Evolutionary conservation across 768 basidiomycete species (phyloP).

Genomic region (Leccinum subgranulosum): DNA sequence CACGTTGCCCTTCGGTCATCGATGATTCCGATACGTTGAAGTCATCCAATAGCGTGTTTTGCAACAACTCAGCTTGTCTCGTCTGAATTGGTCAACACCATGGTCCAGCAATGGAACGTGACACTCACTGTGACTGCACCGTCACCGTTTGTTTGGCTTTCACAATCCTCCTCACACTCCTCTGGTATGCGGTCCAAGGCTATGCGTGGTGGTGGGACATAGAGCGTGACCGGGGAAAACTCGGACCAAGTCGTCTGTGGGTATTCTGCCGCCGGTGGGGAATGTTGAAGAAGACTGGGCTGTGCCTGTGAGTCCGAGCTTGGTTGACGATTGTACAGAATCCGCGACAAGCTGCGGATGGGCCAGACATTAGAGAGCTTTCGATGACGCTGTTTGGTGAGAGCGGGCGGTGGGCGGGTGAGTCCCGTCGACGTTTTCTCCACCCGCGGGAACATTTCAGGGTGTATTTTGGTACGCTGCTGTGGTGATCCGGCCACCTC

Average conservation of each 20-base stretch:
- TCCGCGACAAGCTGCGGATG: conserved; percentile 17
- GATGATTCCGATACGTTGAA: background rate
- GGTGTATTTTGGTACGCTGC: background rate
- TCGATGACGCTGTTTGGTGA: conserved; percentile 12
- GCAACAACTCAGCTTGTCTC: background rate
- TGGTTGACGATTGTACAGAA: conserved; percentile 6
- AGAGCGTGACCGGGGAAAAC: conserved; percentile 21
- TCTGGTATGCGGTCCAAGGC: conserved; percentile 28
- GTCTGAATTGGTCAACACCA: background rate
- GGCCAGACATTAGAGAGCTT: conserved; percentile 20
- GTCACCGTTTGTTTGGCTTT: conserved; percentile 21
- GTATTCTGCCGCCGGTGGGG: background rate
- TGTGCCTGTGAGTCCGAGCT: background rate
- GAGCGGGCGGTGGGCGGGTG: conserved; percentile 11
- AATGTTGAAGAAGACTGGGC: background rate
- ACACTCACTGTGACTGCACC: conserved; percentile 9
- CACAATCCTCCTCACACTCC: conserved; percentile 23
- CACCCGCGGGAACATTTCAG: conserved; percentile 9
- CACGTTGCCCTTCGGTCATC: background rate
- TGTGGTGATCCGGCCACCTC: background rate
- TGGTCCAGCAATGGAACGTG: conserved; percentile 9
- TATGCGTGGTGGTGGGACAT: conserved; percentile 18
- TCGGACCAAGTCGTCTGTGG: conserved; percentile 31
- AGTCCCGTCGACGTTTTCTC: conserved; percentile 14
- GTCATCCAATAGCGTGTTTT: background rate